phyloP scores from a whole-genome alignment of 129 eudicot species.

The Chrysanthemum lavandulifolium region DNA sequence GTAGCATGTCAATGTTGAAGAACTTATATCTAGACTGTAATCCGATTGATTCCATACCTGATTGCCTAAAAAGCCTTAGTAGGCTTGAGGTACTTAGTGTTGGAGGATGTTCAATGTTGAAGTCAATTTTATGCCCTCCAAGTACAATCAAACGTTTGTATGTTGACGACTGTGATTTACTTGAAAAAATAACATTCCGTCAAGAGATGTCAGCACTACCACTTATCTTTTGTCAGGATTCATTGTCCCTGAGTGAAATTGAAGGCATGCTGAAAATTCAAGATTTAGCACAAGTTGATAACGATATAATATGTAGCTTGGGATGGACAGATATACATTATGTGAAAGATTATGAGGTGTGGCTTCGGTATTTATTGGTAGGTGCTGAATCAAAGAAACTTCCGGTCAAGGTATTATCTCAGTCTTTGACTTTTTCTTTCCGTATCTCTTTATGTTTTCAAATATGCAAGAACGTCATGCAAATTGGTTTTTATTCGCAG shows the following conservation, averaged over 20 bases:
- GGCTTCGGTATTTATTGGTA: too few relatives aligned
- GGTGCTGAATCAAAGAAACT: neutral
- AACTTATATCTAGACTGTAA: slow-evolving; percentile 9
- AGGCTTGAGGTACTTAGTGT: slow-evolving; percentile 4
- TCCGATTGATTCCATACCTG: slow-evolving; percentile 23
- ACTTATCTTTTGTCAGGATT: neutral
- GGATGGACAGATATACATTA: neutral
- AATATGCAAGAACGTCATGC: neutral
- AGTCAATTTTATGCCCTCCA: neutral
- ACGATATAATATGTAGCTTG: neutral
- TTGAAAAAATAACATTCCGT: neutral
- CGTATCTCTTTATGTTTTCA: too few relatives aligned
- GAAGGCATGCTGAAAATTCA: neutral
- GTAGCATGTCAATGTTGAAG: slow-evolving; percentile 20
- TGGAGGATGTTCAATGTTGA: neutral
- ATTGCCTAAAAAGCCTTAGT: slow-evolving; percentile 15
- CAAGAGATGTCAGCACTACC: neutral
- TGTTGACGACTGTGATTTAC: neutral
- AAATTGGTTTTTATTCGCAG: neutral
- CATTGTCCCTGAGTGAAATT: neutral
- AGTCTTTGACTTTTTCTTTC: neutral
- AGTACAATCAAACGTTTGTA: neutral
- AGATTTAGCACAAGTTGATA: neutral
- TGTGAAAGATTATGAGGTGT: neutral
- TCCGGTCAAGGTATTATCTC: neutral